Base-by-base conservation (phyloP, 2,329 filamentous ascomycete species). In the Tolypocladium endophyticum region DNA sequence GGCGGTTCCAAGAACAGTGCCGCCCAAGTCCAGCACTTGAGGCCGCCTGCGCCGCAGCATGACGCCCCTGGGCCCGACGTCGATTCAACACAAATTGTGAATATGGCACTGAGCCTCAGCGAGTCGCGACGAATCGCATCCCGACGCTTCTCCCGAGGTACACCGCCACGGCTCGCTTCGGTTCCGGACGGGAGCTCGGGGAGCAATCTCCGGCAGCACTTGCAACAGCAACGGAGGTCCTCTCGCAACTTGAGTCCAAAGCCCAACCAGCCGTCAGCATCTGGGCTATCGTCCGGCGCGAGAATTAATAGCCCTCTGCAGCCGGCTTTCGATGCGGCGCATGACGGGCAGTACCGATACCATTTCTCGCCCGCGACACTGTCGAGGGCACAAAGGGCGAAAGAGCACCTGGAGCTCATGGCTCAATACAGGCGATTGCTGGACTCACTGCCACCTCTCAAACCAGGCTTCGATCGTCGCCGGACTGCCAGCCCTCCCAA, bases 61-160 rank as follows among this genome's bases (percentile, higher is more conserved):
- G 41, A 33, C 9, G 2, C 7, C 8, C 11, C 43, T 18, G 66
- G 72, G 6, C 70, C 89, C 25, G 85, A 91, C 66, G 81, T 88
- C 61, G 92, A 97, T 68, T 88, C 92, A 9, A 85, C 88, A 4
- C 90, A 96, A 72, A 95, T 97, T 64, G 91, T 97, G 50, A 92
- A 92, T 68, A 89, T 97, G 83, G 93, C 93, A 1, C 75, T 97
- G 66, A 94, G 88, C 64, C 75, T 97, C 56, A 96, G 89, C 76
- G 91, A 97, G 72, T 90, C 87, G 68, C 84, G 86, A 64, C 84
- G 85, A 69, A 81, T 80, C 74, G 89, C 79, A 62, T 84, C 76
- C 72, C 83, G 78, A 73, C 81, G 77, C 71, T 81, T 73, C 65
- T 83, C 68, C 59, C 84, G 70, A 69, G 81, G 72, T 59, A 76